Evolutionary conservation across 495 filamentous ascomycete species (phyloP).

Genomic region (Entonaema liquescens): DNA sequence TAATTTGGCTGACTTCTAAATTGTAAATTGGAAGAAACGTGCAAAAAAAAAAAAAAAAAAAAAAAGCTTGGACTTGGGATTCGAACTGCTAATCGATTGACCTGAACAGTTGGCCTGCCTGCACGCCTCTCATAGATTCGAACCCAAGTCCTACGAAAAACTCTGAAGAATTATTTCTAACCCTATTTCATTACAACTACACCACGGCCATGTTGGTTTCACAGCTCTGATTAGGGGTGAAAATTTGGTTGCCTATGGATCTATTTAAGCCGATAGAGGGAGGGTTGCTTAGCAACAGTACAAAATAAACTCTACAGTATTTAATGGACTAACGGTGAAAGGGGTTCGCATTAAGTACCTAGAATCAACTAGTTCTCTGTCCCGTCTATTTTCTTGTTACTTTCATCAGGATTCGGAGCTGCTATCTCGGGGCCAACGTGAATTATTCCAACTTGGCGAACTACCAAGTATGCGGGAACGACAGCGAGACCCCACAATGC

Average conservation of each 20-base stretch:
- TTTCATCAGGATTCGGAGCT: not conserved
- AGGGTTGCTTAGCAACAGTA: not conserved
- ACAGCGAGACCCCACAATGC: conserved; percentile 36
- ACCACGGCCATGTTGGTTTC: not conserved
- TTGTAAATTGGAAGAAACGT: not conserved
- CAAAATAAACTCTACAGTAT: not conserved
- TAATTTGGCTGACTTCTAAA: no score
- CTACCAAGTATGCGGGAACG: conserved; percentile 33
- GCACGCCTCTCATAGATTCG: not conserved
- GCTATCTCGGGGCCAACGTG: conserved; percentile 22
- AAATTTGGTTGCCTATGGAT: not conserved
- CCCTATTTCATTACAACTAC: not conserved
- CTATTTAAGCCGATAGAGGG: not conserved
- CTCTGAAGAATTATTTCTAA: not conserved
- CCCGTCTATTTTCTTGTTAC: not conserved
- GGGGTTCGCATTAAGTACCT: no score
- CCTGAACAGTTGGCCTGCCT: not conserved
- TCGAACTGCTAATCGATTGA: not conserved
- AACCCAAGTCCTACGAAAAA: not conserved
- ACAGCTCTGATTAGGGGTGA: not conserved
- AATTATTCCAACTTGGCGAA: conserved; percentile 29
- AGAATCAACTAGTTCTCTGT: not conserved
- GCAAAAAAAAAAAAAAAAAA: not conserved
- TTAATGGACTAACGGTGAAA: not conserved
- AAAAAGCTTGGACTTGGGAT: not conserved